Evolutionary conservation across 768 basidiomycete species (phyloP).

Genomic region (Guyanaporus albipodus): DNA sequence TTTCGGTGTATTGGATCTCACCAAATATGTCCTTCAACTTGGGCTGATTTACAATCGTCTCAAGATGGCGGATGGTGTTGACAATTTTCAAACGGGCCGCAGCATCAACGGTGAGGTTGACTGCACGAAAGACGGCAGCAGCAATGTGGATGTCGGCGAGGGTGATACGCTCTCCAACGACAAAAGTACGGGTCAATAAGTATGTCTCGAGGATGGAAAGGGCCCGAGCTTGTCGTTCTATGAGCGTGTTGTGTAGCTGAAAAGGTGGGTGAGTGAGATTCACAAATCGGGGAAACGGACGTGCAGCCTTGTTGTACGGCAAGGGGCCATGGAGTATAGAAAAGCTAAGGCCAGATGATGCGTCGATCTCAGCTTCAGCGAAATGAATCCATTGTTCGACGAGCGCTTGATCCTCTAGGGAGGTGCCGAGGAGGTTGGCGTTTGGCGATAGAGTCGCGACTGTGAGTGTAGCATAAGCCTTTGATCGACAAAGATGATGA

Average conservation of each 20-base stretch:
- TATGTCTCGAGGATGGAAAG: constrained; percentile 69
- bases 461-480: constrained; percentile 32
- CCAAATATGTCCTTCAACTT: constrained; percentile 66
- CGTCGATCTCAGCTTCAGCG: constrained; percentile 59
- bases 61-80: constrained; percentile 77
- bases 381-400: constrained; percentile 86
- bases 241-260: constrained; percentile 55
- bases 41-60: constrained; percentile 87
- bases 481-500: constrained; percentile 9
- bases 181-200: constrained; percentile 78
- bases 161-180: constrained; percentile 93
- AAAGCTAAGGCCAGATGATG: constrained; percentile 34
- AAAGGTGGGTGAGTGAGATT: neutral
- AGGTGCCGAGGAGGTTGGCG: constrained; percentile 68
- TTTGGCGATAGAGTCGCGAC: constrained; percentile 78
- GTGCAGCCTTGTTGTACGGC: constrained; percentile 81
- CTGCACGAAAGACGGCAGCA: constrained; percentile 50
- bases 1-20: constrained; percentile 58
- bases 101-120: constrained; percentile 60
- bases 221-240: constrained; percentile 52
- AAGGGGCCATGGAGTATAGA: constrained; percentile 45
- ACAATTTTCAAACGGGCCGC: constrained; percentile 60
- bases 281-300: constrained; percentile 23
- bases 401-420: constrained; percentile 62
- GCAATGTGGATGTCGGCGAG: constrained; percentile 83